These are phyloP conservation scores for Sugiyamaella boreocaroliniensis DNA, from an alignment of 805 yeast genomes.

Conservation along the genomic window DNA sequence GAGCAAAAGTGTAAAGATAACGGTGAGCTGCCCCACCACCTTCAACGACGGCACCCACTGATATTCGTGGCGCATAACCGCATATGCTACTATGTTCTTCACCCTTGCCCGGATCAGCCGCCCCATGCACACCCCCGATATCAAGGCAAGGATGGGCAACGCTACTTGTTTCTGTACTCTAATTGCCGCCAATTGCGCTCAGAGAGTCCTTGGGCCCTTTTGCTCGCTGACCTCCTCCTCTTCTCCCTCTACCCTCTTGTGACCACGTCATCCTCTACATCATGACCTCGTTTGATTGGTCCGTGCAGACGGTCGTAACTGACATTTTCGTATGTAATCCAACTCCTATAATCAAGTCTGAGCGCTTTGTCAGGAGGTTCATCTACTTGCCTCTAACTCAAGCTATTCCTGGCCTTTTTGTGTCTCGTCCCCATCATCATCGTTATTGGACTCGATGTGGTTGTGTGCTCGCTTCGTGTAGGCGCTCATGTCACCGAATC, in stretches of 20 bases:
- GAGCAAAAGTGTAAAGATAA: background rate
- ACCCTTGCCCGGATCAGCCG: too few species aligned
- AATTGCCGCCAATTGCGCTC: too few species aligned
- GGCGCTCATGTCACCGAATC: conserved; percentile 5
- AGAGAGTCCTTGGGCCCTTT: background rate
- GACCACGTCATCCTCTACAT: too few species aligned
- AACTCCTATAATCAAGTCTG: too few species aligned
- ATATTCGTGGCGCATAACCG: too few species aligned
- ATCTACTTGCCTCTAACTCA: background rate
- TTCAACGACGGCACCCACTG: too few species aligned
- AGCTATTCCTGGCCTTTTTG: conserved; percentile 32
- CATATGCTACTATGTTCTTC: too few species aligned
- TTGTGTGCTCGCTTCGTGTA: conserved; percentile 7
- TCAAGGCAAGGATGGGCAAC: too few species aligned
- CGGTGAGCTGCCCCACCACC: too few species aligned
- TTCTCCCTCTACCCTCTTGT: background rate
- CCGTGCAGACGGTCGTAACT: conserved; percentile 3
- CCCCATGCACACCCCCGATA: too few species aligned
- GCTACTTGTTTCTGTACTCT: too few species aligned
- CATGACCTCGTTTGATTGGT: background rate
- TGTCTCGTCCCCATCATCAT: conserved; percentile 35
- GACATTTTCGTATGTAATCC: conserved; percentile 14
- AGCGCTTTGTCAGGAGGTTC: too few species aligned
- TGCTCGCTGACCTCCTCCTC: background rate
- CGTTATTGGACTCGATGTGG: conserved; percentile 18